Base-by-base conservation (phyloP, 1,284 basidiomycete genomes). In the Irpex sp. region DNA sequence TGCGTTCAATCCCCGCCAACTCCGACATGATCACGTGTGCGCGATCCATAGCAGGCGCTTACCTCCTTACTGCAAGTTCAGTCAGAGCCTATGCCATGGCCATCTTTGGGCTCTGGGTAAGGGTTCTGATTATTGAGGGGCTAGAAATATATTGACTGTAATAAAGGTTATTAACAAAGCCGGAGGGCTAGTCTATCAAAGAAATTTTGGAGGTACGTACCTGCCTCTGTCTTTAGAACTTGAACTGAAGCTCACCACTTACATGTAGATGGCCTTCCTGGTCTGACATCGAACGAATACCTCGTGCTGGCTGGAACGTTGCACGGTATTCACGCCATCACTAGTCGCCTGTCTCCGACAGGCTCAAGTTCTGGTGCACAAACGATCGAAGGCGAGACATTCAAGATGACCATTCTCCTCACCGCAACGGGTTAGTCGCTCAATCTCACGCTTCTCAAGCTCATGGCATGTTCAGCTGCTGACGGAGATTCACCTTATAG, bases 261-360 rank as follows among this genome's bases (percentile, higher is more conserved):
- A 57, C 49, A 31, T 47, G 54, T 71, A 96, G 96, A 96, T 71
- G 93, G 93, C 9, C 87, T 98, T 54, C 89, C 93, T 6, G 86
- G 88, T 62, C 79, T 96, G 67, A 89, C 92, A 5, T 95, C 97
- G n/a, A 99, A 99, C 78, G 97, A 98, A 76, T 93, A 97, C 70
- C 89, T 99, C 64, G 93, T 99, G 19, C 87, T 99, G 36, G 97
- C 97, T 1, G 97, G 97, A 58, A 99, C 97, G 6, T 79, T 99
- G 59, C 97, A 99, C 70, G 96, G 97, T 59, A 97, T 99, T 52
- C 97, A 99, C 72, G 97, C 97, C 11, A 99, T 99, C 71, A 98
- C 97, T 0, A 91, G 92, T 66, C 88, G 94, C 49, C 82, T 99
- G 52, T 94, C 93, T 3, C 97, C 97, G 0, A 86, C 85, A 2